phyloP scores from a whole-genome alignment of 2,329 filamentous ascomycete genomes.

The Dothideomycetes sp. region DNA sequence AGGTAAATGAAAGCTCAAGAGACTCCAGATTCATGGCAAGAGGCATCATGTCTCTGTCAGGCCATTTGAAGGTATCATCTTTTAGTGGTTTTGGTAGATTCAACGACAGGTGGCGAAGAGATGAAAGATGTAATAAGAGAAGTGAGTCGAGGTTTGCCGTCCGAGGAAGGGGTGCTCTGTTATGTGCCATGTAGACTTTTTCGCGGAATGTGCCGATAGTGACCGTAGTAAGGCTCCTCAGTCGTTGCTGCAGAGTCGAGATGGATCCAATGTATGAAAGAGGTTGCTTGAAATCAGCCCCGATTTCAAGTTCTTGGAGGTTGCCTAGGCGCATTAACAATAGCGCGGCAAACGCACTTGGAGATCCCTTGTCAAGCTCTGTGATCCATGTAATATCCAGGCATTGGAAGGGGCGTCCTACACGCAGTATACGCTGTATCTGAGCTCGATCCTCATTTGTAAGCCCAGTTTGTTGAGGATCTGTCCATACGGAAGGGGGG shows the following conservation, averaged over 20 bases:
- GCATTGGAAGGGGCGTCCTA: not conserved
- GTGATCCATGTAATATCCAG: not conserved
- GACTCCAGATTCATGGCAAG: not conserved
- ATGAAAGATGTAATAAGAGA: not conserved
- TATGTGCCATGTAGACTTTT: not conserved
- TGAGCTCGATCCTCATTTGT: not conserved
- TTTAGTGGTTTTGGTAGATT: not conserved
- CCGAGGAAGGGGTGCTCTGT: not conserved
- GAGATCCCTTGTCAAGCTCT: not conserved
- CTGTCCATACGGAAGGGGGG: not conserved
- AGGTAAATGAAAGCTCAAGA: slow-evolving; percentile 1
- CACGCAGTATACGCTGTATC: not conserved
- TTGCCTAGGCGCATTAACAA: not conserved
- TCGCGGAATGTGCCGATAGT: not conserved
- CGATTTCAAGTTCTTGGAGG: not conserved
- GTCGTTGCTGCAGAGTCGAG: not conserved
- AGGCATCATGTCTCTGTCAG: not conserved
- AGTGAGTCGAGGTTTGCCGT: not conserved
- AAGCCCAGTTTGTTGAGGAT: not conserved
- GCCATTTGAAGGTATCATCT: not conserved
- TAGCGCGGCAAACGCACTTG: not conserved
- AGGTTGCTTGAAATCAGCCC: not conserved
- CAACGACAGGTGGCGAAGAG: not conserved
- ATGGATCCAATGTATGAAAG: not conserved
- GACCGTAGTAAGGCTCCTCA: not conserved